Conservation (phyloP, 2,329 filamentous ascomycete genomes). For the Hysterium pulicare region DNA sequence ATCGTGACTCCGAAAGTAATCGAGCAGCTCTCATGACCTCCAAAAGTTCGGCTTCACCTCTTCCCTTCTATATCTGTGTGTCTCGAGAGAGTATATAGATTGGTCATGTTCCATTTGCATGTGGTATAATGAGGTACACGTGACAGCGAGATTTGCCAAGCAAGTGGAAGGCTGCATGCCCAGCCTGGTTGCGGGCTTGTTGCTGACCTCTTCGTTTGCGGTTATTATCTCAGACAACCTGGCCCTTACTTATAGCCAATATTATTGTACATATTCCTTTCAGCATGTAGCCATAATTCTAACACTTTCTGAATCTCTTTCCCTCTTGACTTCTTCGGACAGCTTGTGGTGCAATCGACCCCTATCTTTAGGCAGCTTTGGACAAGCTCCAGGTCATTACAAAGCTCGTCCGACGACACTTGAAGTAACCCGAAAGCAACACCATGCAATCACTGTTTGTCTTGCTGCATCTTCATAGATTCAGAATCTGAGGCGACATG, state of each 20-base stretch:
- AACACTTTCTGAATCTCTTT: too few species aligned
- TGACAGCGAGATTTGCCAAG: not conserved
- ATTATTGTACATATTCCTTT: not conserved
- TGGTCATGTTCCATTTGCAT: too few species aligned
- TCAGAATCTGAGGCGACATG: slow-evolving; percentile 54
- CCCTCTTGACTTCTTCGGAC: not conserved
- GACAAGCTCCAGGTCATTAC: too few species aligned
- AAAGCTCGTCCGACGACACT: not conserved
- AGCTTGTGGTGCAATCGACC: slow-evolving; percentile 1
- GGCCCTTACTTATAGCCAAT: not conserved
- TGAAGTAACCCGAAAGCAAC: slow-evolving; percentile 4
- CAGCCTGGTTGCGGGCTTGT: not conserved
- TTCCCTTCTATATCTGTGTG: too few species aligned
- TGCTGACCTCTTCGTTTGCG: not conserved
- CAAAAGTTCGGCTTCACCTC: too few species aligned
- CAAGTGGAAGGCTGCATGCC: not conserved
- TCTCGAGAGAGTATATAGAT: too few species aligned
- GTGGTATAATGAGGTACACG: not conserved
- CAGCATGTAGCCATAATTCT: not conserved
- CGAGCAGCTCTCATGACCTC: too few species aligned
- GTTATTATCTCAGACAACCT: not conserved
- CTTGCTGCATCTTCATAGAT: slow-evolving; percentile 14
- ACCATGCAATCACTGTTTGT: slow-evolving; percentile 30
- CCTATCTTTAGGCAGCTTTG: not conserved
- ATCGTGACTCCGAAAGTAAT: too few species aligned